Conservation (phyloP, 176 grass and related monocot species). For the Luzula sylvatica region DNA sequence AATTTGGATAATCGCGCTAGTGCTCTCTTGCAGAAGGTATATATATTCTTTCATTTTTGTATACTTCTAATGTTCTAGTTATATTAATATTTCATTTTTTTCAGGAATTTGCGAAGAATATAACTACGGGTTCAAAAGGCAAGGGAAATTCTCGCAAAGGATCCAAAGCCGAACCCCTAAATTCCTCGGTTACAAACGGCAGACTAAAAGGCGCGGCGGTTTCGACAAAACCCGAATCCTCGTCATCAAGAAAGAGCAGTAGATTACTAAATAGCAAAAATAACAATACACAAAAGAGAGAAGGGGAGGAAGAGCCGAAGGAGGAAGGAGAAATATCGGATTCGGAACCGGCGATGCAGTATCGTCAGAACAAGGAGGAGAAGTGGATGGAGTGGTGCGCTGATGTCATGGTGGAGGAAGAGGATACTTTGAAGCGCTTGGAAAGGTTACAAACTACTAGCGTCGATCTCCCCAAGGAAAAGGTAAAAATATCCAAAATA, state of each 20-base stretch:
- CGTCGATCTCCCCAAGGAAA: constrained; percentile 90
- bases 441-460: constrained; percentile 96
- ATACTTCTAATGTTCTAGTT: neutral
- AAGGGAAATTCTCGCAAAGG: constrained; percentile 46
- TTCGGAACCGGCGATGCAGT: constrained; percentile 64
- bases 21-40: constrained; percentile 89
- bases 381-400: constrained; percentile 99
- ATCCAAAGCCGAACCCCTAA: constrained; percentile 43
- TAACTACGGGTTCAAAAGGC: constrained; percentile 47
- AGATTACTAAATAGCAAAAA: constrained; percentile 39
- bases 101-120: constrained; percentile 79
- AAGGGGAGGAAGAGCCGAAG: constrained; percentile 73
- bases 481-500: too few species aligned
- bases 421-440: constrained; percentile 79
- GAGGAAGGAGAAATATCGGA: constrained; percentile 99
- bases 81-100: constrained; percentile 25
- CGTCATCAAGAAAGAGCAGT: constrained; percentile 41
- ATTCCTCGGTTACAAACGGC: constrained; percentile 34
- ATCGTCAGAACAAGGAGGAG: constrained; percentile 80
- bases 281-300: constrained; percentile 9
- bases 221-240: constrained; percentile 19
- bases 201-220: constrained; percentile 54
- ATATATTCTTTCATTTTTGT: neutral
- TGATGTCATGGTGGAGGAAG: constrained; percentile 83
- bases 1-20: constrained; percentile 98